Evolutionary conservation across 176 grass and related monocot species (phyloP), one percentile per base, ranked within the genome.

Genomic region (Lolium multiflorum): DNA sequence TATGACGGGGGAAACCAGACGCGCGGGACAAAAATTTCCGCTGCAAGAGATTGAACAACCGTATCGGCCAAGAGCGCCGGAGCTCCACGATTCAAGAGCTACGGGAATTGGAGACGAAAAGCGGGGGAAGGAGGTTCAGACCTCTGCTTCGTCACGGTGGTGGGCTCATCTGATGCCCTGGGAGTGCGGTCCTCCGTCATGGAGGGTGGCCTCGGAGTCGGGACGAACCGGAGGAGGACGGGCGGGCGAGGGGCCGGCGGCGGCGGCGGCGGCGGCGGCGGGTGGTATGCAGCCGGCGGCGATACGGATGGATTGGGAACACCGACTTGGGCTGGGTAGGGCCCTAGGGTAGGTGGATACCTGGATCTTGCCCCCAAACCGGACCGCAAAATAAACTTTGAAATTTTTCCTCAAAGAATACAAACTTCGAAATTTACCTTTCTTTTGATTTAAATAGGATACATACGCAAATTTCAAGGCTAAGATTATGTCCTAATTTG

Each of bases 141-240:
- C 88, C 87, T 89, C 81, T 89, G 91, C 87, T 89, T 87, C 74
- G 51, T 38, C 61, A 70, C 61, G 5, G 76, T n/a, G 51, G 80
- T 57, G 62, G 84, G 76, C 80, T 58, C 91, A 10, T 78, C 76
- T 15, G 84, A 43, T 62, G 77, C 22, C 55, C 69, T 92, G 61
- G 81, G 54, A 24, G 67, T 49, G 55, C 61, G 39, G 44, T 92
- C 91, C 81, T 89, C 87, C 80, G 84, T 89, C 91, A 89, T 89
- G 69, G 47, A 18, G 80, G 55, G 74, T 65, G 65, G 65, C 10
- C 31, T 70, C 41, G 37, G 16, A 7, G 17, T 67, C 11, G 26
- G 25, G 59, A 49, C 64, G 88, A 59, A 39, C 28, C 10, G 15
- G 55, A 62, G 39, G 63, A 48, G 52, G 43, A 39, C 14, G 43